These are phyloP conservation scores for Carex myosuroides DNA, from an alignment of 176 grass and related monocot genomes.

Conservation along the genomic window DNA sequence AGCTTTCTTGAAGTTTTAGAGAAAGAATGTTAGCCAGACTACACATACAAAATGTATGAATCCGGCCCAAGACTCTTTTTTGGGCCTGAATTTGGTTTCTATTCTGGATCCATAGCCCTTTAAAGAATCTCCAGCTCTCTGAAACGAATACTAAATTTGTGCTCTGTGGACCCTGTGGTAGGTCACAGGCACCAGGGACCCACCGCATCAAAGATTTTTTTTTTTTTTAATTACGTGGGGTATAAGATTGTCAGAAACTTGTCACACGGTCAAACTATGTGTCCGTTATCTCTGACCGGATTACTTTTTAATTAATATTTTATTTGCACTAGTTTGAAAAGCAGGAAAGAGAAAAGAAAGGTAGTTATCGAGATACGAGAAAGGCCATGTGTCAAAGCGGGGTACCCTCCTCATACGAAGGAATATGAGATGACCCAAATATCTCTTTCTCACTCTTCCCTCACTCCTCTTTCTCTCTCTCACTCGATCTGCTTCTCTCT, in stretches of 20 bases:
- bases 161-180: not conserved
- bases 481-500: not conserved
- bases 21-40: too few relatives aligned
- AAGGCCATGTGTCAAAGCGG: slow-evolving; percentile 25
- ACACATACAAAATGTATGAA: too few relatives aligned
- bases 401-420: not conserved
- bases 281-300: slow-evolving; percentile 14
- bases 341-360: slow-evolving; percentile 2
- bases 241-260: not conserved
- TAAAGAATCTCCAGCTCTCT: not conserved
- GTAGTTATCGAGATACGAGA: slow-evolving; percentile 25
- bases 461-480: not conserved
- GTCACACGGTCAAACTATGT: slow-evolving; percentile 7
- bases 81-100: slow-evolving; percentile 2
- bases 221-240: not conserved
- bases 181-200: not conserved
- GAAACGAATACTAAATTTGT: not conserved
- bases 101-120: not conserved
- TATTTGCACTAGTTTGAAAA: not conserved
- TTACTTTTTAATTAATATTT: not conserved
- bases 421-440: not conserved
- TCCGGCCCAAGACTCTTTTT: not conserved
- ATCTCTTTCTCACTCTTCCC: not conserved
- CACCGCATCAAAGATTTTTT: not conserved
- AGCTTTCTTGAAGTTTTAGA: too few relatives aligned